A percentile compares a stretch with the other conserved stretches of the same genome.
Evolutionary conservation across 148 eudicot genomes (phyloP).

Genomic region (Euryodendron excelsum): DNA sequence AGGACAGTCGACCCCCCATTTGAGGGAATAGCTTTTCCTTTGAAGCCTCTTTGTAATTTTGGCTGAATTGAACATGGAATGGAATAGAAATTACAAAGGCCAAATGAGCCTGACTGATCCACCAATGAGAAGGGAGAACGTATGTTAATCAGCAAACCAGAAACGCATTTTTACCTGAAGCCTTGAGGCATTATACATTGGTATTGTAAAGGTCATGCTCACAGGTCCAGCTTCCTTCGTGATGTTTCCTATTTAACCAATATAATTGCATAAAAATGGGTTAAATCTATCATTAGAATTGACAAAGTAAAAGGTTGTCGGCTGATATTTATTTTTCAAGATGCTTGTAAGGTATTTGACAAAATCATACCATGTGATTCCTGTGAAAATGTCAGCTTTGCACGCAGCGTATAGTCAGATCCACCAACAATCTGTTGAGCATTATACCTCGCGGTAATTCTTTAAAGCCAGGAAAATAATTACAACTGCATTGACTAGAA

Average conservation of each 20-base stretch:
- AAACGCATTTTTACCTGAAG: slow-evolving; percentile 56
- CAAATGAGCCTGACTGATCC: not conserved
- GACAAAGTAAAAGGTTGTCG: not conserved
- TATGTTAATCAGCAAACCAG: not conserved
- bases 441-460: slow-evolving; percentile 20
- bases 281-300: not conserved
- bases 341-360: not conserved
- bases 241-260: slow-evolving; percentile 59
- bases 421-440: slow-evolving; percentile 78
- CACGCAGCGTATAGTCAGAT: slow-evolving; percentile 84
- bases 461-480: not conserved
- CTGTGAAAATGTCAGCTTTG: slow-evolving; percentile 81
- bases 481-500: not conserved
- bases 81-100: no score
- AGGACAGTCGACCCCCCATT: no score
- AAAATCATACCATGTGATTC: slow-evolving; percentile 70
- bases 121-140: not conserved
- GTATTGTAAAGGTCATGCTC: slow-evolving; percentile 90
- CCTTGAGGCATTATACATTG: slow-evolving; percentile 90
- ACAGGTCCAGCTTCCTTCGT: slow-evolving; percentile 97
- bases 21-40: no score
- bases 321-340: not conserved
- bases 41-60: no score
- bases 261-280: no score
- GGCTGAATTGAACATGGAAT: no score